A percentile compares a stretch with the other conserved stretches of the same genome.
Conservation (phyloP, 2,329 filamentous ascomycete species). For the Orbilia brochopaga region DNA sequence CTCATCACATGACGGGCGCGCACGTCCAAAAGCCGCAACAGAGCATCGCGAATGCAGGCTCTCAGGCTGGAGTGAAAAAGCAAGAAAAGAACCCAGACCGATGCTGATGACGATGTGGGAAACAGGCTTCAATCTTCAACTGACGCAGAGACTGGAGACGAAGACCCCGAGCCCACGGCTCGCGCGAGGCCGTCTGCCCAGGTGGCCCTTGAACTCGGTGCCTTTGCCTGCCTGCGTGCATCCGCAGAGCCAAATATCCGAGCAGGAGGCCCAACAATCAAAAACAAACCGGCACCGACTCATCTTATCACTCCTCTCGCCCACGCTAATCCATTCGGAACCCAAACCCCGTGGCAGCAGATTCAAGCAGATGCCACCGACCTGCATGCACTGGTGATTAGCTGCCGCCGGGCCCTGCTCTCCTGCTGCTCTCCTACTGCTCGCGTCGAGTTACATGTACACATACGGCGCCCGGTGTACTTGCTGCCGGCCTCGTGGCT, state of each 20-base stretch:
- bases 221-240: neutral
- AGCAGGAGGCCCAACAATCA: neutral
- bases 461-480: neutral
- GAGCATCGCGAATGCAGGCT: neutral
- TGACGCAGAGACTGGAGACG: neutral
- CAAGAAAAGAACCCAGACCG: neutral
- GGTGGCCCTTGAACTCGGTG: neutral
- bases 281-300: constrained; percentile 5
- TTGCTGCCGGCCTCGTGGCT: constrained; percentile 3
- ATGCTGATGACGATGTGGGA: neutral
- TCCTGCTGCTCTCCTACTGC: neutral
- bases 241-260: neutral
- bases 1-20: neutral
- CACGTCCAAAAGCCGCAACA: neutral
- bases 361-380: constrained; percentile 2
- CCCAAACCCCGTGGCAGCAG: constrained; percentile 25
- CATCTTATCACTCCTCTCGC: constrained; percentile 24
- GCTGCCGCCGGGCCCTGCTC: constrained; percentile 33
- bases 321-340: constrained; percentile 51
- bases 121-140: neutral
- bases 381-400: constrained; percentile 27
- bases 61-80: neutral
- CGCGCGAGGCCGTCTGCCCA: too few species aligned
- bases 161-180: neutral
- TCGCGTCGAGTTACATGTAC: constrained; percentile 36